Evolutionary conservation across 2,329 filamentous ascomycete species (phyloP), one percentile per base, ranked within the genome.

Genomic region (Fusarium fracticaudum): DNA sequence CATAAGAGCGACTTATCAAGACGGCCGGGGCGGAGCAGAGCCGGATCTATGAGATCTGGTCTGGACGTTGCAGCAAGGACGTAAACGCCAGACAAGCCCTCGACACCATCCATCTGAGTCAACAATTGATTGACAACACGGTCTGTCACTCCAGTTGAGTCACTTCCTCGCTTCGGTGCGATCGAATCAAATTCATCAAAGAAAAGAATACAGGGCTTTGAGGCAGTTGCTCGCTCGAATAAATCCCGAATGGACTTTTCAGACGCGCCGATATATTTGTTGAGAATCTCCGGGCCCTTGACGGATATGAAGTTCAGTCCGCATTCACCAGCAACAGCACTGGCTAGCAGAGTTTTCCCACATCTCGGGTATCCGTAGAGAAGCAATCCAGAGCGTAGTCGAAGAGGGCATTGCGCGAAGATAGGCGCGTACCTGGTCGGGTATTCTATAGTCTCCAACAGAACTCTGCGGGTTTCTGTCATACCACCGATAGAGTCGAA

Each of bases 101-200:
- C 96, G 1, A 96, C 96, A 79, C 96, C 96, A 79, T 99, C 96
- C 96, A 99, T 99, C 82, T 98, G 96, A 1, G 96, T 99, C 14
- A 99, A 89, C 64, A 99, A 90, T 86, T 99, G 97, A 81, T 99
- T 99, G 77, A 99, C 96, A 1, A 99, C 96, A 40, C 96, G 91
- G 83, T 99, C 96, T 1, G 96, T 99, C 22, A 99, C 96, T 73
- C 96, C 96, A 0, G 96, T 99, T 3, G 93, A 96, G 81, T 99
- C 96, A 80, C 98, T 96, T 0, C 96, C 96, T 84, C 96, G 90
- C 83, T 98, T 98, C 5, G 96, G 96, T 1, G 96, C 96, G 72
- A 99, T 98, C 40, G 94, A 95, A 84, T 99, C 96, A 80, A 99
- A 98, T 82, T 99, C 96, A 80, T 99, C 96, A 79, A 99, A 99